Evolutionary conservation across 169 alveolate genomes (phyloP), one percentile per base, ranked within the genome.

Genomic region (Cryptosporidium andersoni): DNA sequence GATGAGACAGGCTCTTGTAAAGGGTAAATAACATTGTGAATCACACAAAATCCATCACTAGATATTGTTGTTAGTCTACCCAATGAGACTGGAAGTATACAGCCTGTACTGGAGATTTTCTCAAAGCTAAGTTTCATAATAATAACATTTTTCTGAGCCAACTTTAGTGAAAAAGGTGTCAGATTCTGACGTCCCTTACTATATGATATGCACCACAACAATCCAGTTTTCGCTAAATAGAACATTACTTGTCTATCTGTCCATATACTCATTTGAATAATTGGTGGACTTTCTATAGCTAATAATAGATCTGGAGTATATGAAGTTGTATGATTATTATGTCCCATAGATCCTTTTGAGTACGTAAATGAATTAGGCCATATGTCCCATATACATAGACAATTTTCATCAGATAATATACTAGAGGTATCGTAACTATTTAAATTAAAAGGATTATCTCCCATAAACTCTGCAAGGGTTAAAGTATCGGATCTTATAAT

Each of bases 381-480:
- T 12, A 74, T 45, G 48, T 74, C 74, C 85, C 85, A 74, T 5
- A 74, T 74, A 48, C 85, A 74, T 3, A 74, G 40, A 58, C 85
- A 74, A 25, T 74, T 74, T 12, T 74, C 67, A 39, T 74, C 68
- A n/a, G 55, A 42, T 25, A 62, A 48, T 43, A 55, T 42, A 47
- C 58, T 39, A 11, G 55, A 34, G 14, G n/a, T 45, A 7, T 58
- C 60, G 1, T 25, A 34, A 1, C 34, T 74, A 36, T 66, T 68
- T 9, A 34, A 55, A 16, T 37, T 43, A 34, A 37, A 55, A 9
- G 58, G 49, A 43, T 74, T 74, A 12, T 74, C 85, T 40, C 85
- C 85, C 85, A 74, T 74, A 37, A 74, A 74, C 37, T 74, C 85
- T 16, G 85, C 85, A 14, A 74, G 42, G 36, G 40, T 74, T 42